Conservation (phyloP, 306 rosid species). For the Rosa rugosa region DNA sequence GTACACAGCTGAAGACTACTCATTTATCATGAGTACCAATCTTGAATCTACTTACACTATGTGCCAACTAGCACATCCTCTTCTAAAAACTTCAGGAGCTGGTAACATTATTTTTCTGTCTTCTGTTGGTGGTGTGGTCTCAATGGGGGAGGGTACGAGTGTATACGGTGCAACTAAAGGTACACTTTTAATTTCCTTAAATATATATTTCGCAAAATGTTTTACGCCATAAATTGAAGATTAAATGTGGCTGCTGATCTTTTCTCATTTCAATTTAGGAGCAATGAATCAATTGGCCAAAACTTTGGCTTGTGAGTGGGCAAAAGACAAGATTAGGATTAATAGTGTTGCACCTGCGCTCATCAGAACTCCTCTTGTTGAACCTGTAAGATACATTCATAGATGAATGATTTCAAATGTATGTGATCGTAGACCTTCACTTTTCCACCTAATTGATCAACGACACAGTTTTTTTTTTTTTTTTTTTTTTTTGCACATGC, state of each 20-base stretch:
- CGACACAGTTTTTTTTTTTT: too few species aligned
- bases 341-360: slow-evolving; percentile 56
- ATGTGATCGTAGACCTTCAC: too few species aligned
- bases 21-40: neutral
- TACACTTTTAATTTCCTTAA: too few species aligned
- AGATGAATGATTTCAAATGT: neutral
- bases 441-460: too few species aligned
- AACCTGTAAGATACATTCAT: slow-evolving; percentile 8
- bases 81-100: neutral
- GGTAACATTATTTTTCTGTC: neutral
- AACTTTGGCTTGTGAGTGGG: slow-evolving; percentile 64
- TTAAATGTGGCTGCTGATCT: too few species aligned
- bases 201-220: too few species aligned
- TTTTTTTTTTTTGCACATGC: neutral
- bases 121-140: neutral
- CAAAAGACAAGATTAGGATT: slow-evolving; percentile 52
- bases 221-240: neutral
- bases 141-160: neutral
- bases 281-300: slow-evolving; percentile 50
- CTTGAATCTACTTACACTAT: neutral
- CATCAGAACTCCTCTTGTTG: slow-evolving; percentile 33
- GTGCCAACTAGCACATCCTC: too few species aligned
- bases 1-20: neutral
- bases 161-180: slow-evolving; percentile 37
- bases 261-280: slow-evolving; percentile 23